phyloP scores from a whole-genome alignment of 805 yeast species.

The Pichia membranifaciens region DNA sequence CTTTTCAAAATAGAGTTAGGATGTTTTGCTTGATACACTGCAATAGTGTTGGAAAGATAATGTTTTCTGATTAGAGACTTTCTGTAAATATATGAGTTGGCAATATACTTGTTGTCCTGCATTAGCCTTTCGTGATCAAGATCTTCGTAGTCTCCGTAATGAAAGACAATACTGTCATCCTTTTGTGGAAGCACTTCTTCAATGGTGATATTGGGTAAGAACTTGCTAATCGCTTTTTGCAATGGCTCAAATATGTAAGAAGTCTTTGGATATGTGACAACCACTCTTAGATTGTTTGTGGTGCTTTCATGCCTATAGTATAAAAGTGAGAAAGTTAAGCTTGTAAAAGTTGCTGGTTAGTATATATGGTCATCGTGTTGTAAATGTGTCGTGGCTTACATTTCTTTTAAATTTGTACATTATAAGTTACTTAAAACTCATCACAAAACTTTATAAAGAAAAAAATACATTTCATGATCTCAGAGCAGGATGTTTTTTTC shows the following conservation, averaged over 20 bases:
- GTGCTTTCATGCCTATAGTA: background rate
- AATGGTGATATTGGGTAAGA: conserved; percentile 10
- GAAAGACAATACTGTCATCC: conserved; percentile 39
- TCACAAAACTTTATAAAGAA: no score
- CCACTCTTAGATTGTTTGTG: conserved; percentile 13
- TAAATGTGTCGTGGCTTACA: background rate
- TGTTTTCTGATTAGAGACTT: conserved; percentile 91
- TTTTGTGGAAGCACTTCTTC: conserved; percentile 21
- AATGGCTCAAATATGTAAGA: conserved; percentile 41
- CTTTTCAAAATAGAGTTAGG: conserved; percentile 55
- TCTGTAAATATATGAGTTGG: conserved; percentile 80
- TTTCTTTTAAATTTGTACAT: no score
- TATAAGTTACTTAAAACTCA: no score
- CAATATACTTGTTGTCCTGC: conserved; percentile 43
- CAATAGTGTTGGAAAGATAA: conserved; percentile 79
- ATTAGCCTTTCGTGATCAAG: conserved; percentile 65
- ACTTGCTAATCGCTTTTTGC: conserved; percentile 30
- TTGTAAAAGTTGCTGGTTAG: no score
- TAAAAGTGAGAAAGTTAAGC: no score
- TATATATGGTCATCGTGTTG: no score
- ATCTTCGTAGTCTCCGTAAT: conserved; percentile 87
- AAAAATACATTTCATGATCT: no score
- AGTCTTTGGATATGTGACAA: conserved; percentile 34
- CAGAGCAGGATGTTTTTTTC: background rate
- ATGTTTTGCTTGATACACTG: conserved; percentile 64